A percentile compares a stretch with the other conserved stretches of the same genome.
Conservation (phyloP, 345 rosid genomes). For the Eucalyptus fibrosa region DNA sequence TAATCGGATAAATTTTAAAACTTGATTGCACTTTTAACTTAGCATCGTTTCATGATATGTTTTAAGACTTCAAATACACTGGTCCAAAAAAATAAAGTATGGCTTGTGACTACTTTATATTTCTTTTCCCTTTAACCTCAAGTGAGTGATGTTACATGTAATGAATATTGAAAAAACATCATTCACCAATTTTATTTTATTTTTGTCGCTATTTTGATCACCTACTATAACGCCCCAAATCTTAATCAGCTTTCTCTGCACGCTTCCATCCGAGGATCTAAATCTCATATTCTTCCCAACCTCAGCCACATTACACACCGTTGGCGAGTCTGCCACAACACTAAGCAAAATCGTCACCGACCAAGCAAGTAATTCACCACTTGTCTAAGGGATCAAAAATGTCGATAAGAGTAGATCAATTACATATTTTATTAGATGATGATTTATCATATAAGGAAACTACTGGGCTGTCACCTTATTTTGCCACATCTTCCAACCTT, state of each 20-base stretch:
- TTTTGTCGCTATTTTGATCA: background rate
- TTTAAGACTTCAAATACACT: too few relatives aligned
- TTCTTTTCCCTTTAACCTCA: background rate
- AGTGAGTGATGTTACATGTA: background rate
- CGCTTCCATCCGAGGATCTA: background rate
- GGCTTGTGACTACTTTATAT: background rate
- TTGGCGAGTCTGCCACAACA: background rate
- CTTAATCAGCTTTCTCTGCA: background rate
- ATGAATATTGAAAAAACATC: background rate
- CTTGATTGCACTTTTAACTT: fast-evolving
- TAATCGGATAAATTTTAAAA: fast-evolving
- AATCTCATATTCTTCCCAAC: background rate
- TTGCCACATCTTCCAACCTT: background rate
- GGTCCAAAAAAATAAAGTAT: background rate
- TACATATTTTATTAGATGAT: background rate
- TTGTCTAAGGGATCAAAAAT: background rate
- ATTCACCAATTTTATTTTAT: background rate
- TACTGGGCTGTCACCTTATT: background rate
- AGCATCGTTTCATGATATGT: fast-evolving
- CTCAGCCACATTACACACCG: background rate
- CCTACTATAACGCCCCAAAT: background rate
- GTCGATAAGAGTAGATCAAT: background rate
- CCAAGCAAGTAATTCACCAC: background rate
- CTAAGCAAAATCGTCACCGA: background rate
- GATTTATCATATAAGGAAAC: background rate